Evolutionary conservation across 176 grass and related monocot genomes (phyloP), one percentile per base, ranked within the genome.

Genomic region (Hyparrhenia diplandra): DNA sequence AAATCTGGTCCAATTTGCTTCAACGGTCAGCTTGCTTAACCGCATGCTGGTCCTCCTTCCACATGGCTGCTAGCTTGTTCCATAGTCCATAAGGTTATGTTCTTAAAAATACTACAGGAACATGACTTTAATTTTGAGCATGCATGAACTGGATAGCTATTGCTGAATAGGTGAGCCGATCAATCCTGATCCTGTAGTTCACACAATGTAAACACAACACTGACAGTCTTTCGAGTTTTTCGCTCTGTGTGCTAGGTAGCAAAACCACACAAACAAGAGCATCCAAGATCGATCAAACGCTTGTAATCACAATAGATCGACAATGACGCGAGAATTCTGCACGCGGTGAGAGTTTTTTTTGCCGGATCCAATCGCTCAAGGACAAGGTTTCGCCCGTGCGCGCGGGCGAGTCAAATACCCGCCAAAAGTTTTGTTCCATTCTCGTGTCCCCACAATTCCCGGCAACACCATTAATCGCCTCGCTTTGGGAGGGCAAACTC

Each of bases 1-100:
- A 83, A 86, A 79, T 42, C 78, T 78, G 58, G 78, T 89, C 73
- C 73, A 78, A 66, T 73, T 82, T 85, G 65, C 58, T 78, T 24
- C 39, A 89, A 82, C 62, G 25, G 47, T 67, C 49, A 83, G 73
- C 75, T 66, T 79, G 30, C 49, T 60, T 75, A 39, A 47, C 64
- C 35, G 18, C n/a, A 12, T 47, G 67, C 52, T 64, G 55, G 51
- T 75, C 34, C 8, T 71, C 29, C 80, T 51, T 47, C 83, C 79
- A 82, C 66, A 64, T 76, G 76, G 49, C 52, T 61, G 75, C 59
- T n/a, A n/a, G n/a, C n/a, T 32, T 36, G 27, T 84, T 82, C 73
- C 46, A 60, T 28, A 73, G 67, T 82, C 88, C 78, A 86, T 37
- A 65, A 78, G 29, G 55, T 58, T 77, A 46, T 23, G 14, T 47